Conservation (phyloP, 148 eudicot genomes). For the Rhododendron ferrugineum region DNA sequence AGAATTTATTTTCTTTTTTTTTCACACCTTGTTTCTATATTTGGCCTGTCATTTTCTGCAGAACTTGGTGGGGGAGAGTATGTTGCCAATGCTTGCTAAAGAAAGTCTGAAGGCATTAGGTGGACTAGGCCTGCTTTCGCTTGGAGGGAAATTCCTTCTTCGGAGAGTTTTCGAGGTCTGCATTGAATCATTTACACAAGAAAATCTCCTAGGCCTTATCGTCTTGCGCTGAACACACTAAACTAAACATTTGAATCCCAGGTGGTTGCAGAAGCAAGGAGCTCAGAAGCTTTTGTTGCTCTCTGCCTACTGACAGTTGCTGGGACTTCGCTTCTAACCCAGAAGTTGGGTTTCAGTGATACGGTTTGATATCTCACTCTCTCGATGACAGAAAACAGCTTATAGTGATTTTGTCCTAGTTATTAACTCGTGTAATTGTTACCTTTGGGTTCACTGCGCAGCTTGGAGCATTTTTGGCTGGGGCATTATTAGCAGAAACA, state of each 20-base stretch:
- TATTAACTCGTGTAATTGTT: not conserved
- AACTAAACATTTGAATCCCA: constrained; percentile 34
- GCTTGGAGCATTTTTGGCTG: constrained; percentile 99
- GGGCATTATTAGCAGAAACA: constrained; percentile 93
- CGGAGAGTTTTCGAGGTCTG: constrained; percentile 91
- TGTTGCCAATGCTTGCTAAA: constrained; percentile 76
- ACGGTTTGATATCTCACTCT: constrained; percentile 52
- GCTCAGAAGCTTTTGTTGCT: constrained; percentile 99
- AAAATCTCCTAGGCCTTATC: not conserved
- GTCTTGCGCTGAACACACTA: constrained; percentile 14
- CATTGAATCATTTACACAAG: constrained; percentile 1
- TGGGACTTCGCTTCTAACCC: constrained; percentile 92
- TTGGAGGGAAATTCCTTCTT: constrained; percentile 76
- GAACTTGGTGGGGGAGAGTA: constrained; percentile 75
- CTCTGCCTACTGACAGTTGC: constrained; percentile 94
- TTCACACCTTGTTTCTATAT: not conserved
- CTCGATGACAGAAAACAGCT: not conserved
- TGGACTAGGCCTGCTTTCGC: constrained; percentile 85
- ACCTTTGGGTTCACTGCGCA: constrained; percentile 25
- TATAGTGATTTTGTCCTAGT: not conserved
- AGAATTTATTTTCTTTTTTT: not conserved
- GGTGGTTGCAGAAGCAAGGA: constrained; percentile 98
- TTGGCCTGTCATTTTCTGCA: constrained; percentile 28
- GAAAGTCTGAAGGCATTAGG: constrained; percentile 86
- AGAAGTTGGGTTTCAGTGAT: constrained; percentile 98